These are phyloP conservation scores for Combretum micranthum DNA, from an alignment of 345 rosid genomes.

Conservation along the genomic window DNA sequence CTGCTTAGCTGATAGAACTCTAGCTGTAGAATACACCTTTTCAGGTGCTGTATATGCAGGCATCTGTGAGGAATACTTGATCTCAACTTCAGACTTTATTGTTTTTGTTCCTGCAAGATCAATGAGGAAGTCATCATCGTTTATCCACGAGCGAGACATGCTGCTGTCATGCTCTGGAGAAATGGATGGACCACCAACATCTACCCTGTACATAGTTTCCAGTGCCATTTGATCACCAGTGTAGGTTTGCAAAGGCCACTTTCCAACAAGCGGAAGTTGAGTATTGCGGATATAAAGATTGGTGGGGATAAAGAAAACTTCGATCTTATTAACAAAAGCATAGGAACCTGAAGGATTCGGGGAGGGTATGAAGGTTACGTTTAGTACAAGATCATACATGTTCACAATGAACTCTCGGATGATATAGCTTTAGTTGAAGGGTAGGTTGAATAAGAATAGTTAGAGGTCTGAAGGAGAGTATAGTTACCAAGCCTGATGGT, in stretches of 20 bases:
- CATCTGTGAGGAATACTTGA: conserved; percentile 1
- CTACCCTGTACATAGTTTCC: conserved; percentile 17
- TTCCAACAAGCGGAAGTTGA: too few species aligned
- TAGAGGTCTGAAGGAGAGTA: conserved; percentile 13
- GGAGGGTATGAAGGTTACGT: conserved; percentile 12
- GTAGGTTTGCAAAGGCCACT: too few species aligned
- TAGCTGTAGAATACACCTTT: conserved; percentile 16
- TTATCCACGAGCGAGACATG: conserved; percentile 18
- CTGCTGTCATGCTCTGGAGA: conserved; percentile 8
- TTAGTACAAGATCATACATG: conserved; percentile 1
- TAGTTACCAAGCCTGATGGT: conserved; percentile 9
- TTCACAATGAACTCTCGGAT: conserved; percentile 15
- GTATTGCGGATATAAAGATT: conserved; percentile 7
- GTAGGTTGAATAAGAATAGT: conserved; percentile 6
- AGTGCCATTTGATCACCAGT: not conserved
- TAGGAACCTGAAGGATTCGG: conserved; percentile 8
- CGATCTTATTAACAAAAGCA: conserved; percentile 27
- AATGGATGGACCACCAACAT: conserved; percentile 16
- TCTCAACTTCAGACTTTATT: not conserved
- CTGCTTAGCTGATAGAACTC: not conserved
- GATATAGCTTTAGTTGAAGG: not conserved
- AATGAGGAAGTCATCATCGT: conserved; percentile 7
- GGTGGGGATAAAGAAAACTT: conserved; percentile 22
- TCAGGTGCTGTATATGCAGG: conserved; percentile 24
- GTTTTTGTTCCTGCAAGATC: not conserved